Base-by-base conservation (phyloP, 2,329 filamentous ascomycete species). In the Aaosphaeria arxii region DNA sequence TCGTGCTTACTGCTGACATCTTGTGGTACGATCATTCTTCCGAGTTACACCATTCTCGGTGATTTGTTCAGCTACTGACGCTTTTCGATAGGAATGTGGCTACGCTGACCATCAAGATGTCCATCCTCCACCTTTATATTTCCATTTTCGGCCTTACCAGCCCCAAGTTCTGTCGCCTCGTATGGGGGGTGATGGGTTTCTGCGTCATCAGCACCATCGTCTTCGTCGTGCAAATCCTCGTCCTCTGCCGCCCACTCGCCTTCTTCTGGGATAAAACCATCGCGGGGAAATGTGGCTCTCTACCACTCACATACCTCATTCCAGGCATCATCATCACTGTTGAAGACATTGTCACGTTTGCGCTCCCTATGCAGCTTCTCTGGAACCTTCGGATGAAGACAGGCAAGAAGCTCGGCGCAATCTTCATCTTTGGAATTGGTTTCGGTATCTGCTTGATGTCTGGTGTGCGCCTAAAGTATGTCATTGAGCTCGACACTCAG, bases 201-300 rank as follows among this genome's bases (percentile, higher is more conserved):
- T 43, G 41, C 24, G 24, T 43, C 28, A 13, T 43, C n/a, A 38
- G 44, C 33, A 40, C 32, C 7, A 39, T 30, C 35, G 40, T 36
- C 5, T 50, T 50, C 40, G 36, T 50, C 32, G 40, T 50, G 5
- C 32, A 47, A 43, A 41, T 41, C 11, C 35, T 50, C 11, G 39
- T 44, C 28, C 28, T 50, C 11, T 50, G 48, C 39, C 44, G 44
- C 11, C 47, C 47, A 6, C 30, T 49, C 24, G 43, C 43, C 40
- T 49, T 49, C 24, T 46, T 45, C 31, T 50, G 48, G 48, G 48
- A 50, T 31, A 50, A 50, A 44, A 46, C 6, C 7, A 46, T 50
- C 30, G 24, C 24, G 24, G 44, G 48, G 11, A 43, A 13, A 7
- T 50, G 48, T 42, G 31, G 45, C 35, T 33, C 30, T 40, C 28